These are phyloP conservation scores for Monosporascus sp. DNA, from an alignment of 2,329 filamentous ascomycete species.

Conservation along the genomic window DNA sequence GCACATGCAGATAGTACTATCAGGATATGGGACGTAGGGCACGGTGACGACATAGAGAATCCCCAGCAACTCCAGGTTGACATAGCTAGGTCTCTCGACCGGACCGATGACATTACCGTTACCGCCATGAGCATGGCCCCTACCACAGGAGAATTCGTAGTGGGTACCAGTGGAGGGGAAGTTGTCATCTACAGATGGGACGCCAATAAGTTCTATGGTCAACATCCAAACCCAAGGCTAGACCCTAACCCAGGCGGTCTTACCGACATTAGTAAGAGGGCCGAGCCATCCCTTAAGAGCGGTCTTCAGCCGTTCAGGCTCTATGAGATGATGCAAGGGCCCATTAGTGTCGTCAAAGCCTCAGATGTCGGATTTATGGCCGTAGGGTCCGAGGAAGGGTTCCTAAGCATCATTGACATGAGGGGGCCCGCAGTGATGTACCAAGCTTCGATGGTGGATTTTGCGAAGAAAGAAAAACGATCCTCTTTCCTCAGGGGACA, in stretches of 20 bases:
- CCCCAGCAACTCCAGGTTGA: conserved; percentile 76
- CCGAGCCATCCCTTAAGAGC: conserved; percentile 69
- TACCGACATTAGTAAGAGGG: conserved; percentile 66
- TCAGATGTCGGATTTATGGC: conserved; percentile 93
- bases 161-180: conserved; percentile 78
- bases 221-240: conserved; percentile 48
- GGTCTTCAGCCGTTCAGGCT: conserved; percentile 76
- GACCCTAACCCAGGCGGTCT: conserved; percentile 63
- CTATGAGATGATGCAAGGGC: conserved; percentile 77
- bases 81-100: conserved; percentile 72
- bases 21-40: conserved; percentile 88
- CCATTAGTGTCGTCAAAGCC: conserved; percentile 72
- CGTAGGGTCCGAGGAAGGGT: conserved; percentile 77
- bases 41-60: conserved; percentile 92
- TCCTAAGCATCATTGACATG: conserved; percentile 77
- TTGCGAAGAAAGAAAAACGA: conserved; percentile 71
- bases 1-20: conserved; percentile 88
- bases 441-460: conserved; percentile 64
- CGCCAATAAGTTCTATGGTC: conserved; percentile 67
- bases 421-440: conserved; percentile 83
- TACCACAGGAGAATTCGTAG: conserved; percentile 78
- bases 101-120: conserved; percentile 72
- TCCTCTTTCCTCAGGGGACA: conserved; percentile 62
- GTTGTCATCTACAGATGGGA: conserved; percentile 84
- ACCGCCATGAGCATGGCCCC: conserved; percentile 74